These are phyloP conservation scores for Meyerozyma carpophila DNA, from an alignment of 1,139 yeast genomes.

Conservation along the genomic window DNA sequence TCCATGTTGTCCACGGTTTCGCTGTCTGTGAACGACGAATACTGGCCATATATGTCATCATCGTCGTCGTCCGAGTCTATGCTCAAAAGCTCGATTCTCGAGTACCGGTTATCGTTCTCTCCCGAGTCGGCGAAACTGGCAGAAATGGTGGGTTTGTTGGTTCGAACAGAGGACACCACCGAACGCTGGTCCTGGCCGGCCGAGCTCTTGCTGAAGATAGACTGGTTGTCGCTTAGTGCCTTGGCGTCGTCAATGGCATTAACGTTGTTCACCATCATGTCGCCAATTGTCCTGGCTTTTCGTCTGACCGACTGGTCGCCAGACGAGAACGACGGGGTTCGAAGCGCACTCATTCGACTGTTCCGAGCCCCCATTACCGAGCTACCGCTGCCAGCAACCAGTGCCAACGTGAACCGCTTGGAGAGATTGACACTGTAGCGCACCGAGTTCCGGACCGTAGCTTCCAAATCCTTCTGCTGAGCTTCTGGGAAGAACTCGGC, in stretches of 20 bases:
- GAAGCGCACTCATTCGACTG: slow-evolving; percentile 13
- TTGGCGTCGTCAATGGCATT: slow-evolving; percentile 55
- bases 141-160: slow-evolving; percentile 19
- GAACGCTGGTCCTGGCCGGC: slow-evolving; percentile 7
- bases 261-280: slow-evolving; percentile 55
- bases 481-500: slow-evolving; percentile 92
- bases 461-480: slow-evolving; percentile 63
- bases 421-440: slow-evolving; percentile 66
- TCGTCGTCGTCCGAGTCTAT: slow-evolving; percentile 40
- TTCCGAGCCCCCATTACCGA: slow-evolving; percentile 20
- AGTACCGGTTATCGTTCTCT: slow-evolving; percentile 30
- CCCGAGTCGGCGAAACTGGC: slow-evolving; percentile 24
- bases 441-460: slow-evolving; percentile 80
- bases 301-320: slow-evolving; percentile 14
- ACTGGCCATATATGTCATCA: slow-evolving; percentile 23
- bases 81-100: slow-evolving; percentile 46
- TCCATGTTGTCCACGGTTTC: slow-evolving; percentile 9
- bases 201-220: slow-evolving; percentile 14
- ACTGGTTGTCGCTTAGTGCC: slow-evolving; percentile 10
- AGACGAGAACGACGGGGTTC: slow-evolving; percentile 19
- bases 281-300: slow-evolving; percentile 52
- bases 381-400: slow-evolving; percentile 16
- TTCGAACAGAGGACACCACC: slow-evolving; percentile 8
- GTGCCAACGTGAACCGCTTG: slow-evolving; percentile 27
- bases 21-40: slow-evolving; percentile 5